These are phyloP conservation scores for Craspedostauros australis DNA, from an alignment of 108 stramenopile species.

Conservation along the genomic window DNA sequence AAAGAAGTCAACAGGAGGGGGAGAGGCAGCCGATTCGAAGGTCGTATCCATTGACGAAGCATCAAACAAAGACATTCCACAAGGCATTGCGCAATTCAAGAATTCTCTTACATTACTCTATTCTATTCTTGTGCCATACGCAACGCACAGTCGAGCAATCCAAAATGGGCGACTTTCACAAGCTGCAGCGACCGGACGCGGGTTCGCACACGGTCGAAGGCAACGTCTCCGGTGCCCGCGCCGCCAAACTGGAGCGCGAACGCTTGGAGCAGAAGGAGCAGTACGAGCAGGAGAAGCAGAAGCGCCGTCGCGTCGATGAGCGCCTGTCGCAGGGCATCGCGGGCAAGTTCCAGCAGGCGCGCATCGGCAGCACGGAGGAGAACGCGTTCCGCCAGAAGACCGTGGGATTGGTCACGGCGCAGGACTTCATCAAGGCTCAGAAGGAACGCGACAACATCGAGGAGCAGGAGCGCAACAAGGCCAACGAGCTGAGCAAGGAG, in stretches of 20 bases:
- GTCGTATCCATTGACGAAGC: background rate
- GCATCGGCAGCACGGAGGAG: constrained; percentile 38
- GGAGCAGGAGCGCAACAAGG: constrained; percentile 15
- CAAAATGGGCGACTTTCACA: constrained; percentile 76
- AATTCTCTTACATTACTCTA: background rate
- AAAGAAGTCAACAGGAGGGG: background rate
- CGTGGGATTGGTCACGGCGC: constrained; percentile 81
- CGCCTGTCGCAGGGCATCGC: constrained; percentile 28
- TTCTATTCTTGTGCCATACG: background rate
- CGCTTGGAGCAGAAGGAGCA: constrained; percentile 65
- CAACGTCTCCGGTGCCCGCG: constrained; percentile 76
- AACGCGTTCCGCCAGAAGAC: constrained; percentile 52
- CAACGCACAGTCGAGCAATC: background rate
- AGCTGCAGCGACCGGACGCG: constrained; percentile 71
- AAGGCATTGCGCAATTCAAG: background rate
- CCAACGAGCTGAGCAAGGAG: constrained; percentile 2
- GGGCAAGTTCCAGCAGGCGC: constrained; percentile 23
- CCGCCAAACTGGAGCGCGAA: constrained; percentile 59
- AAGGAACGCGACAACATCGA: constrained; percentile 28
- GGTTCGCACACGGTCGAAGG: constrained; percentile 85
- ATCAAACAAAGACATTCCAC: background rate
- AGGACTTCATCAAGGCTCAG: constrained; percentile 60
- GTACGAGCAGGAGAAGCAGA: constrained; percentile 50
- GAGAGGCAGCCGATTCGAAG: background rate
- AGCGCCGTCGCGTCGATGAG: constrained; percentile 30